Evolutionary conservation across 352 stramenopile genomes (phyloP).

Genomic region (Phytophthora tubulina): DNA sequence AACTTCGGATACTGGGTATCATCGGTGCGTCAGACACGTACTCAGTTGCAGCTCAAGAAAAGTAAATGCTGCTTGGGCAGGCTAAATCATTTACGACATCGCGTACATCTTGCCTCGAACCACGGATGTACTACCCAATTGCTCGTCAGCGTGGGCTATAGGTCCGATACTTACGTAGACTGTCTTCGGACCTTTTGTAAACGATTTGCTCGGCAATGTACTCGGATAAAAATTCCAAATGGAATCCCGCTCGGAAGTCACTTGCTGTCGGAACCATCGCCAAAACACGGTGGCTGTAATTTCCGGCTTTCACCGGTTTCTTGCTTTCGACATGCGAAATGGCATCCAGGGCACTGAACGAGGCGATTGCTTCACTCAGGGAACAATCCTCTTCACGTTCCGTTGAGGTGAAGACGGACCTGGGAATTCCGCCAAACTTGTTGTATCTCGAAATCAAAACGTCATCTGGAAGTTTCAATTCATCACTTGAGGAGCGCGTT

Average conservation of each 20-base stretch:
- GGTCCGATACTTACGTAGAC: conserved; percentile 8
- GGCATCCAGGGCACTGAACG: conserved; percentile 10
- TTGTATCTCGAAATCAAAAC: conserved; percentile 71
- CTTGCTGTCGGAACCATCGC: conserved; percentile 11
- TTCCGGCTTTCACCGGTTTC: conserved; percentile 5
- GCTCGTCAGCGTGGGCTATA: conserved; percentile 6
- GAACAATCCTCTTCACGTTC: not conserved
- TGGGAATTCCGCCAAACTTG: conserved; percentile 53
- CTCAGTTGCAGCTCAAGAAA: too few species aligned
- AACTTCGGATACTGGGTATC: too few species aligned
- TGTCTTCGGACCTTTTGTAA: conserved; percentile 4
- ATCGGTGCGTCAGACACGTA: too few species aligned
- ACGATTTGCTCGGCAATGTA: conserved; percentile 19
- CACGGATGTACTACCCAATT: conserved; percentile 15
- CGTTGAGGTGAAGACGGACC: conserved; percentile 1
- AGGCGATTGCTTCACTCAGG: conserved; percentile 3
- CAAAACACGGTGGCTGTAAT: conserved; percentile 29
- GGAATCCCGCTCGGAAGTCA: conserved; percentile 9
- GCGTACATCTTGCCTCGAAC: conserved; percentile 22
- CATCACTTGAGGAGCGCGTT: conserved; percentile 9
- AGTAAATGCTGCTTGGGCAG: not conserved
- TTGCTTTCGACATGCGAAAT: conserved; percentile 20
- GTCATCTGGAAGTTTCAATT: conserved; percentile 12
- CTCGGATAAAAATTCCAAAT: conserved; percentile 23
- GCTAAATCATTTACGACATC: conserved; percentile 21